Evolutionary conservation across 768 basidiomycete species (phyloP).

Genomic region (Lentinula lateritia): DNA sequence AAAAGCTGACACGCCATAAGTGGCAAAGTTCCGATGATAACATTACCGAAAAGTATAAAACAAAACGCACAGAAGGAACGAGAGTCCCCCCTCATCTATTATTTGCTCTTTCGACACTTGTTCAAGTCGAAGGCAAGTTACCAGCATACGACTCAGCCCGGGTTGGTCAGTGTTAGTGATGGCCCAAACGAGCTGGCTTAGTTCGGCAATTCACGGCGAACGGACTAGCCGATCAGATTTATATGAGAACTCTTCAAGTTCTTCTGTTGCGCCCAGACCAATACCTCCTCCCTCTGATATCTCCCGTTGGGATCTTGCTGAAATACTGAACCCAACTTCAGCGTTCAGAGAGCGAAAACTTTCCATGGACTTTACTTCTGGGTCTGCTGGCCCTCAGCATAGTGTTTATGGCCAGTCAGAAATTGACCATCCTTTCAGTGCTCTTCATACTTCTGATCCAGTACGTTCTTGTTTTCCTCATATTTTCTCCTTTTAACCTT

Average conservation of each 20-base stretch:
- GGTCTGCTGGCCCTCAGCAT: slow-evolving; percentile 32
- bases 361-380: slow-evolving; percentile 50
- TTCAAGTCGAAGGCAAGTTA: not conserved
- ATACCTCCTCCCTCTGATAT: slow-evolving; percentile 27
- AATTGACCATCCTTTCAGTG: slow-evolving; percentile 49
- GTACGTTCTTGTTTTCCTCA: slow-evolving; percentile 26
- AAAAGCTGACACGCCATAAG: not conserved
- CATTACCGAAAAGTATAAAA: not conserved
- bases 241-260: slow-evolving; percentile 19
- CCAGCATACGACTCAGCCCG: not conserved
- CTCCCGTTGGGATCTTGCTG: slow-evolving; percentile 35
- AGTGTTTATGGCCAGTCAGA: slow-evolving; percentile 48
- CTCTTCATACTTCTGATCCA: slow-evolving; percentile 35
- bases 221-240: slow-evolving; percentile 47
- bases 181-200: slow-evolving; percentile 36
- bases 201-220: slow-evolving; percentile 45
- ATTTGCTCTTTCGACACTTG: not conserved
- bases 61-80: not conserved
- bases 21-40: not conserved
- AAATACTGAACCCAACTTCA: slow-evolving; percentile 38
- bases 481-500: not conserved
- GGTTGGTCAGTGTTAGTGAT: slow-evolving; percentile 13
- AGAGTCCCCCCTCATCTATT: not conserved
- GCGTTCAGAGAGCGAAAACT: slow-evolving; percentile 25
- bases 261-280: slow-evolving; percentile 29